These are phyloP conservation scores for Schizosaccharomyces japonicus DNA, from an alignment of 805 yeast species.

Conservation along the genomic window DNA sequence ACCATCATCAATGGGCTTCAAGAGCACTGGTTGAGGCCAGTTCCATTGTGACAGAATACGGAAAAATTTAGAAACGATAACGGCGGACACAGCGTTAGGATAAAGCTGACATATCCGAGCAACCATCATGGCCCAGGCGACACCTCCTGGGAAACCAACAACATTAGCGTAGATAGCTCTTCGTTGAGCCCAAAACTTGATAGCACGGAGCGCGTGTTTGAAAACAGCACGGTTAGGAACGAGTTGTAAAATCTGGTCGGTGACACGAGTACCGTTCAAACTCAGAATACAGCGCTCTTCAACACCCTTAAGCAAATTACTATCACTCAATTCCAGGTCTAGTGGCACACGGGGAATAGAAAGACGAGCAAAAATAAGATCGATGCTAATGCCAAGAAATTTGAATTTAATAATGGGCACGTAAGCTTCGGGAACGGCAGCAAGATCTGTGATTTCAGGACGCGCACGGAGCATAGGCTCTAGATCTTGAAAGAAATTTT, in stretches of 20 bases:
- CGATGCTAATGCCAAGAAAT: constrained; percentile 78
- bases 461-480: constrained; percentile 42
- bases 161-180: constrained; percentile 85
- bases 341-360: constrained; percentile 66
- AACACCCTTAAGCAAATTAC: constrained; percentile 58
- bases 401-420: constrained; percentile 89
- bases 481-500: constrained; percentile 70
- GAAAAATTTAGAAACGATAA: constrained; percentile 73
- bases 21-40: constrained; percentile 94
- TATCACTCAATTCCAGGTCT: constrained; percentile 54
- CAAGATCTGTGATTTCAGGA: constrained; percentile 70
- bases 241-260: constrained; percentile 69
- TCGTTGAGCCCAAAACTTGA: constrained; percentile 89
- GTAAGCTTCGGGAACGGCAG: constrained; percentile 86
- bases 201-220: constrained; percentile 74
- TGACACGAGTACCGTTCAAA: constrained; percentile 86
- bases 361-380: constrained; percentile 62
- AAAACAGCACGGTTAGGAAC: constrained; percentile 88
- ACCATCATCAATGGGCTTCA: constrained; percentile 88
- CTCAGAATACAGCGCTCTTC: constrained; percentile 83
- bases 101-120: constrained; percentile 90
- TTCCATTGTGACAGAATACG: constrained; percentile 70
- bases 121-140: constrained; percentile 99
- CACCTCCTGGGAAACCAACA: constrained; percentile 97
- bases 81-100: constrained; percentile 88